phyloP scores from a whole-genome alignment of 1,139 yeast genomes.

The Blastobotrys capitulatus region DNA sequence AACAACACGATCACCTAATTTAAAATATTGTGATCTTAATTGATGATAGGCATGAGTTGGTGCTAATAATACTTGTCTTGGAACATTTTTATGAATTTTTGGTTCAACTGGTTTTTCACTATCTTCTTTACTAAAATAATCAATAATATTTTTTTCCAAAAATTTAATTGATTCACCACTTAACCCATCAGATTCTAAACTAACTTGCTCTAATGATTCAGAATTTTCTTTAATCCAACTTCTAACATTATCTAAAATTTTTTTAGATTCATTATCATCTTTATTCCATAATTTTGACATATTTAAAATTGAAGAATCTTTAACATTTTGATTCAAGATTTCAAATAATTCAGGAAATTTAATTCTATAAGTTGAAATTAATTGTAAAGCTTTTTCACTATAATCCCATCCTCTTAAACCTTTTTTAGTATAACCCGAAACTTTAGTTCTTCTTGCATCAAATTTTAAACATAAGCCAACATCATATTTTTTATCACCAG shows the following conservation, averaged over 20 bases:
- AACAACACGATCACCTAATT: slow-evolving; percentile 83
- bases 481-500: slow-evolving; percentile 53
- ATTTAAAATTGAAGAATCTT: slow-evolving; percentile 38
- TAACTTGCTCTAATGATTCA: slow-evolving; percentile 51
- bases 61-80: slow-evolving; percentile 74
- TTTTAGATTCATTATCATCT: slow-evolving; percentile 41
- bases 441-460: slow-evolving; percentile 75
- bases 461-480: slow-evolving; percentile 83
- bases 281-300: slow-evolving; percentile 39
- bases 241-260: slow-evolving; percentile 32
- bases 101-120: slow-evolving; percentile 14
- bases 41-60: slow-evolving; percentile 70
- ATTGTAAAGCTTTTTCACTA: slow-evolving; percentile 65
- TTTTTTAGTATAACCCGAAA: slow-evolving; percentile 77
- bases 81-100: slow-evolving; percentile 55
- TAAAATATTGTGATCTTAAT: slow-evolving; percentile 69
- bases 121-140: slow-evolving; percentile 28
- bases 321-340: slow-evolving; percentile 32
- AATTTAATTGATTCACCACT: slow-evolving; percentile 60
- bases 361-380: slow-evolving; percentile 55
- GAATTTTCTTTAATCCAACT: slow-evolving; percentile 45
- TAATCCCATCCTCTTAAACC: slow-evolving; percentile 74
- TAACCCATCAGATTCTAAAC: slow-evolving; percentile 75
- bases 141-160: slow-evolving; percentile 60
- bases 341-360: slow-evolving; percentile 60